Conservation (phyloP, 2,329 filamentous ascomycete genomes). For the Davidsoniella australis region DNA sequence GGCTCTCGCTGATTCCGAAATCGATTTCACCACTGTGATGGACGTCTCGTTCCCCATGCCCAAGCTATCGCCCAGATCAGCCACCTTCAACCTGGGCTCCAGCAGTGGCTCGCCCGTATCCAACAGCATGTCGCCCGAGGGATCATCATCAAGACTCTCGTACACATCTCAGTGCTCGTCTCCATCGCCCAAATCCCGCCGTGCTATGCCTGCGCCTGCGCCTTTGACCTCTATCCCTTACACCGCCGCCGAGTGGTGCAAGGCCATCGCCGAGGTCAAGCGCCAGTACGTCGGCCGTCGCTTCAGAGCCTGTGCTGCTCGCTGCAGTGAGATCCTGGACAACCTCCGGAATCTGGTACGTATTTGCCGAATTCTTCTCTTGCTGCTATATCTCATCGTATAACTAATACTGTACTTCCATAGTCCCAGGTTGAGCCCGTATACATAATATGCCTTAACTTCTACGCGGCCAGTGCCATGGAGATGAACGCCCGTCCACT, state of each 20-base stretch:
- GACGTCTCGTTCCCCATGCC: conserved; percentile 11
- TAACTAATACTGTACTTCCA: conserved; percentile 13
- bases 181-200: conserved; percentile 4
- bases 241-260: conserved; percentile 33
- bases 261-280: conserved; percentile 35
- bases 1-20: background rate
- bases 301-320: conserved; percentile 35
- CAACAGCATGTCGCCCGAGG: conserved; percentile 9
- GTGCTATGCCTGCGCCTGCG: conserved; percentile 6
- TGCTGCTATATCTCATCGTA: background rate
- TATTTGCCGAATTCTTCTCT: conserved; percentile 1
- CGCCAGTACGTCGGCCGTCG: conserved; percentile 31
- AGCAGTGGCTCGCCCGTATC: conserved; percentile 4
- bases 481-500: conserved; percentile 37
- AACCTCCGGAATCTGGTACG: conserved; percentile 29
- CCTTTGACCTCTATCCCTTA: conserved; percentile 23
- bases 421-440: conserved; percentile 30
- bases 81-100: conserved; percentile 2
- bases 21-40: conserved; percentile 10
- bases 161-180: conserved; percentile 5
- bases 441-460: conserved; percentile 41
- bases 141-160: conserved; percentile 18
- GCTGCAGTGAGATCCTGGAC: conserved; percentile 36
- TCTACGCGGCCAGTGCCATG: conserved; percentile 43
- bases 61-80: conserved; percentile 6